These are phyloP conservation scores for Candida buenavistaensis DNA, from an alignment of 1,139 yeast genomes.

Conservation along the genomic window DNA sequence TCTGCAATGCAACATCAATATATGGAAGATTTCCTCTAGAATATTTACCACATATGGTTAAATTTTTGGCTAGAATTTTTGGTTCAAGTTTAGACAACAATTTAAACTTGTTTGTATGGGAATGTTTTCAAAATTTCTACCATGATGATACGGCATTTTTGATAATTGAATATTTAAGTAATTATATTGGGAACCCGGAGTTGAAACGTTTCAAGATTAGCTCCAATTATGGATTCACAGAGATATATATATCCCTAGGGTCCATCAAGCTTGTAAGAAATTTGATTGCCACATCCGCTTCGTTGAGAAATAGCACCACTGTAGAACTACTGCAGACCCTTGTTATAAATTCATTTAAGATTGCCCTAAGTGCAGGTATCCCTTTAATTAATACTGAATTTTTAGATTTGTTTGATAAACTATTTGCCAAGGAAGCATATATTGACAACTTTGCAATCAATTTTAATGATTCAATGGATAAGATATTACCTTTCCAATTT, in stretches of 20 bases:
- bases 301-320: slow-evolving; percentile 12
- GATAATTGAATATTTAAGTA: slow-evolving; percentile 24
- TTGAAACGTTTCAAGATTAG: slow-evolving; percentile 19
- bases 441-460: slow-evolving; percentile 17
- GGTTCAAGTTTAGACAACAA: slow-evolving; percentile 39
- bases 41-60: slow-evolving; percentile 37
- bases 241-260: slow-evolving; percentile 47
- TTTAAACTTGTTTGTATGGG: slow-evolving; percentile 40
- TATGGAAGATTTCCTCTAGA: slow-evolving; percentile 50
- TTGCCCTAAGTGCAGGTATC: slow-evolving; percentile 26
- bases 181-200: slow-evolving; percentile 26
- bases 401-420: slow-evolving; percentile 33
- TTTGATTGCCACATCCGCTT: slow-evolving; percentile 20
- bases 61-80: slow-evolving; percentile 42
- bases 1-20: slow-evolving; percentile 47
- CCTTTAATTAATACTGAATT: slow-evolving; percentile 32
- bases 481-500: slow-evolving; percentile 41
- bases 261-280: slow-evolving; percentile 37
- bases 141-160: slow-evolving; percentile 22
- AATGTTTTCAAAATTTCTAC: slow-evolving; percentile 24
- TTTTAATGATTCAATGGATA: slow-evolving; percentile 18
- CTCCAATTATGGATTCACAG: slow-evolving; percentile 10
- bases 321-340: slow-evolving; percentile 18
- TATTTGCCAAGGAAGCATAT: slow-evolving; percentile 29
- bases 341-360: slow-evolving; percentile 27